Evolutionary conservation across 31 red algal species (phyloP), one percentile per base, ranked within the genome.

Genomic region (Porphyra umbilicalis): DNA sequence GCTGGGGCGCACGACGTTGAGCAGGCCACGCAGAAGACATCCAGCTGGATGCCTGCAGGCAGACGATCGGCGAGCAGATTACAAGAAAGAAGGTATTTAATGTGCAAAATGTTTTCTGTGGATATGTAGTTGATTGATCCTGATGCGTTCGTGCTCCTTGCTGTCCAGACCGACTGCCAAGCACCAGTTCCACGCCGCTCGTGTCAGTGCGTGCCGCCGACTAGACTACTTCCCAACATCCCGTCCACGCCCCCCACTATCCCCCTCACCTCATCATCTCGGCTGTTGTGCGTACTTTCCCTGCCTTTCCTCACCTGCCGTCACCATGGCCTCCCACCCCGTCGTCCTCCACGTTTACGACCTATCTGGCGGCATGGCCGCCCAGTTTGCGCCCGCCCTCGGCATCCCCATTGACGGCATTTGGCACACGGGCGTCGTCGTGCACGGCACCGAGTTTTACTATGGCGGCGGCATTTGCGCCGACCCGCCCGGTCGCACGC

Each of bases 351-450:
- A 90, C 57, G 85, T 97, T 15, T 97, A 97, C 76, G 95, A 97
- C 77, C 85, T 97, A 16, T 94, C 91, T 8, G 82, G 89, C 33
- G 95, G 95, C 10, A 82, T 97, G 87, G 95, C 95, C 7, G 84
- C 83, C 76, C 80, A 86, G 39, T 83, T 90, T 38, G 89, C 91
- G 33, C 81, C 90, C 15, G 78, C 79, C 30, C 35, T 97, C 20
- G 95, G 95, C 25, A 91, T 83, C 38, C 84, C 78, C 46, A 89
- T 97, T 42, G 95, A 92, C 46, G 95, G 87, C 8, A 94, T 97
- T 7, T 97, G 88, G 88, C 95, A 97, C 78, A 94, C 95, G 9
- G 95, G 92, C 71, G 86, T 97, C 34, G 95, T 92, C n/a, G 95
- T 90, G 13, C 91, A 77, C 81, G 76, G 80, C 38, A 83, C 86